Percentiles rank a stretch among this genome's conserved stretches.
Evolutionary conservation across 2,329 filamentous ascomycete genomes (phyloP).

Genomic region (Pyrenochaeta sp.): DNA sequence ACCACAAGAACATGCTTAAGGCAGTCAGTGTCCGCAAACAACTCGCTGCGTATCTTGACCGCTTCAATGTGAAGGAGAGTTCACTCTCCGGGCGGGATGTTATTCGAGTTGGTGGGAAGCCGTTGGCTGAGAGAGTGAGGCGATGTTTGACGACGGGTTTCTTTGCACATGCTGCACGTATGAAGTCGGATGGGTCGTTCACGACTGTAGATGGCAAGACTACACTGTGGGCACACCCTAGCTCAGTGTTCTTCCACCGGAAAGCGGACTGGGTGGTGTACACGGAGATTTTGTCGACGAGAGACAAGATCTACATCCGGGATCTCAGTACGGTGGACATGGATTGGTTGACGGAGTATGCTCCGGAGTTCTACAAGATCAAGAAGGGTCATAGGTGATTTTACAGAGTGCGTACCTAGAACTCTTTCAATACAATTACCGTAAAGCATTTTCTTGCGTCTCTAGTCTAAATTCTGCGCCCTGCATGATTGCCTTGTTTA

Average conservation of each 20-base stretch:
- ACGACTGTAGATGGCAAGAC: slow-evolving; percentile 81
- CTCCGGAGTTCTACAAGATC: slow-evolving; percentile 67
- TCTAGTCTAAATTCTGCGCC: too few species aligned
- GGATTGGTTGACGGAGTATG: slow-evolving; percentile 89
- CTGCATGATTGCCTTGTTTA: too few species aligned
- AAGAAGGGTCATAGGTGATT: slow-evolving; percentile 25
- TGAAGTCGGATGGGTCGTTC: slow-evolving; percentile 93
- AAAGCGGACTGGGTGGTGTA: slow-evolving; percentile 98
- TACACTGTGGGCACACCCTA: slow-evolving; percentile 86
- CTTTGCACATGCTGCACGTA: slow-evolving; percentile 90
- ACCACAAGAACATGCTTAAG: slow-evolving; percentile 81
- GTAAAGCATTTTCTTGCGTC: too few species aligned
- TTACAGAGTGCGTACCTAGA: neutral
- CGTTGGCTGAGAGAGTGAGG: slow-evolving; percentile 75
- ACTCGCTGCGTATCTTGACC: slow-evolving; percentile 84
- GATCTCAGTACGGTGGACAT: slow-evolving; percentile 95
- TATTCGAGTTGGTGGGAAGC: slow-evolving; percentile 51
- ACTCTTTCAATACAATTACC: too few species aligned
- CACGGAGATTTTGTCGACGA: slow-evolving; percentile 89
- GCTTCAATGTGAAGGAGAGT: slow-evolving; percentile 72
- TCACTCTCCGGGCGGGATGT: slow-evolving; percentile 55
- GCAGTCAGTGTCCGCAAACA: slow-evolving; percentile 88
- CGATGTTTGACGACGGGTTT: slow-evolving; percentile 88
- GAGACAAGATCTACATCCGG: slow-evolving; percentile 85
- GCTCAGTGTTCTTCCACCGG: slow-evolving; percentile 91